Base-by-base conservation (phyloP, 106 monocot genomes). In the Cymbidium sinense region DNA sequence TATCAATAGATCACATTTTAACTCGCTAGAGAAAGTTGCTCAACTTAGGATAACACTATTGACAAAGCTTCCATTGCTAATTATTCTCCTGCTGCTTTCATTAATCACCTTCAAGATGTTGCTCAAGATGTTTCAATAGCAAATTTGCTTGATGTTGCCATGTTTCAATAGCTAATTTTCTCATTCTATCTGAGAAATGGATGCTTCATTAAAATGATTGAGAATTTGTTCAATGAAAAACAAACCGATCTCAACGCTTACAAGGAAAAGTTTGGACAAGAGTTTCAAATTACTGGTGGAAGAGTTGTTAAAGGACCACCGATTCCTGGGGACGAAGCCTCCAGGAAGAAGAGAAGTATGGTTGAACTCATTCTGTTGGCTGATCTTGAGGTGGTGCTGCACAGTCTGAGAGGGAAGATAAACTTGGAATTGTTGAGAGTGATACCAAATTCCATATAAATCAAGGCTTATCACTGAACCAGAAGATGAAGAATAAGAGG, bases 161-260 rank as follows among this genome's bases (percentile, higher is more conserved):
- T 52, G 78, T n/a, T 64, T 91, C 18, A 81, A 34, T 73, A 83
- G 86, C 31, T 88, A 86, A 85, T 85, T 80, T 4, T 31, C 43
- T 74, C 74, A 44, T 74, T 74, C 74, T 74, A 43, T 74, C 74
- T 74, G 28, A 43, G 44, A 47, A 74, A 74, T 47, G 74, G 74
- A 74, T 74, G 43, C 74, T 74, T 74, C 3, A 0, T 74, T 74
- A 44, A 74, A 74, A 74, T 43, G 74, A 74, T 74, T 28, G 43
- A 74, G 28, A 27, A 74, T 74, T 44, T 74, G 4, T 43, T 74
- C 4, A 44, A 74, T 74, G 74, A 74, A 44, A 44, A 43, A 28
- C 43, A 44, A 28, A 35, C 44, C 15, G 44, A 74, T 44, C 11
- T 44, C 28, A 47, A 44, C 28, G 23, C 74, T 5, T 3, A 18